phyloP scores from a whole-genome alignment of 2,329 filamentous ascomycete genomes.

The Ophiostoma montium region DNA sequence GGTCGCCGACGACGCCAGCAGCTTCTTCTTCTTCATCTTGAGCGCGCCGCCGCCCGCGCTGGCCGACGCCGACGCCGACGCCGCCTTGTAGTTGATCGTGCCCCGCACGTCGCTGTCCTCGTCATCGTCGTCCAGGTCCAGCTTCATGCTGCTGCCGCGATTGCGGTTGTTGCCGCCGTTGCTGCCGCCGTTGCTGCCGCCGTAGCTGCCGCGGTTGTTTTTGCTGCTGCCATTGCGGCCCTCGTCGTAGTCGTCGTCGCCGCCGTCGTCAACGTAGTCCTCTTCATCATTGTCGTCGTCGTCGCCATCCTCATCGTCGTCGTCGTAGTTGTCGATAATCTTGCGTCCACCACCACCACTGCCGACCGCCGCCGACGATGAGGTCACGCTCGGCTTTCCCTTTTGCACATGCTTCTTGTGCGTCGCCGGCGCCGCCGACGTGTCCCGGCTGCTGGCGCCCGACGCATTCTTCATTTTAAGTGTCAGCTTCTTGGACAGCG shows the following conservation, averaged over 20 bases:
- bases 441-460: background rate
- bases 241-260: constrained; percentile 1
- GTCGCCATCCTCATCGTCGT: background rate
- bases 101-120: constrained; percentile 4
- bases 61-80: background rate
- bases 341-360: constrained; percentile 38
- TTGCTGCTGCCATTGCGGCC: background rate
- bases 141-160: background rate
- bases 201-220: background rate
- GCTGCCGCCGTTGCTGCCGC: background rate
- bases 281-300: constrained; percentile 14
- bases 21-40: constrained; percentile 12
- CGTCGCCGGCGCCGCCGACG: constrained; percentile 8
- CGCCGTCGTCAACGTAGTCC: constrained; percentile 4
- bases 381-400: constrained; percentile 31
- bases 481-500: constrained; percentile 13
- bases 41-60: background rate
- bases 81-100: constrained; percentile 9
- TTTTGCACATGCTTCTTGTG: constrained; percentile 39
- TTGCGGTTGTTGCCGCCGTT: background rate
- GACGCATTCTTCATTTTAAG: constrained; percentile 38
- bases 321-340: constrained; percentile 12
- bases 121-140: background rate
- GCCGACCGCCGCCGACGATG: too few species aligned
- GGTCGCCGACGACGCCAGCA: constrained; percentile 17